Percentiles rank a stretch among this genome's conserved stretches.
phyloP scores from a whole-genome alignment of 495 filamentous ascomycete genomes.

The Hamigera avellanea region DNA sequence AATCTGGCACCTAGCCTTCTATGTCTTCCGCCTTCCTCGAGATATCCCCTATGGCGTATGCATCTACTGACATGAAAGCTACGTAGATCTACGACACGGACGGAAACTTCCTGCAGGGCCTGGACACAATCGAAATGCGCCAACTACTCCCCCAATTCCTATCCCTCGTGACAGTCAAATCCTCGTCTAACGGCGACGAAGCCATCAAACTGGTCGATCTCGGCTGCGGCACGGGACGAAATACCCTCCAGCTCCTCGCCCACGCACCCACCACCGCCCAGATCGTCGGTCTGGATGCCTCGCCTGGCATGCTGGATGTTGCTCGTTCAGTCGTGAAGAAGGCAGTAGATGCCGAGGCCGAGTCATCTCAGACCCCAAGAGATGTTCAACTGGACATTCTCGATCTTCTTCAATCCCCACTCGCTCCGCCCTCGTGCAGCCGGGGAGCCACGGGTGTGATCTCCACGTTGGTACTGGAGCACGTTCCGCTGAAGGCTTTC shows the following conservation, averaged over 20 bases:
- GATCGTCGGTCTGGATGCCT: constrained; percentile 40
- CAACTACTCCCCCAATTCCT: constrained; percentile 44
- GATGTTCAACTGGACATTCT: constrained; percentile 9
- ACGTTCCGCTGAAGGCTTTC: constrained; percentile 46
- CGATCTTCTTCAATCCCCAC: constrained; percentile 23
- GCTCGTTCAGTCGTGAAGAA: constrained; percentile 23
- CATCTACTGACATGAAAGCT: not conserved
- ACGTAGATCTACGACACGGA: constrained; percentile 56
- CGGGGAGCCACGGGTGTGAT: constrained; percentile 35
- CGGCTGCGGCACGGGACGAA: constrained; percentile 62
- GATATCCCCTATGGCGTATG: no score
- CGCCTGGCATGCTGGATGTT: constrained; percentile 42
- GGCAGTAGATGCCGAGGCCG: not conserved
- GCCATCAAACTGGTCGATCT: constrained; percentile 39
- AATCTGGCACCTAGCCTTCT: not conserved
- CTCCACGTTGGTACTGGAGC: constrained; percentile 60
- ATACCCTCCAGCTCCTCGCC: constrained; percentile 45
- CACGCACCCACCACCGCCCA: constrained; percentile 10
- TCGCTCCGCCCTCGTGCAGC: constrained; percentile 6
- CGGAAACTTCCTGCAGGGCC: constrained; percentile 60
- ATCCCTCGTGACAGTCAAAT: constrained; percentile 10
- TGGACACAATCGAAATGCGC: constrained; percentile 50
- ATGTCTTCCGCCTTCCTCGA: no score
- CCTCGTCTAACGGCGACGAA: constrained; percentile 2
- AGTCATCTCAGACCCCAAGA: not conserved